A percentile compares a stretch with the other conserved stretches of the same genome.
These are phyloP conservation scores for Fragaria ananassa DNA, from an alignment of 306 rosid species.

Conservation along the genomic window DNA sequence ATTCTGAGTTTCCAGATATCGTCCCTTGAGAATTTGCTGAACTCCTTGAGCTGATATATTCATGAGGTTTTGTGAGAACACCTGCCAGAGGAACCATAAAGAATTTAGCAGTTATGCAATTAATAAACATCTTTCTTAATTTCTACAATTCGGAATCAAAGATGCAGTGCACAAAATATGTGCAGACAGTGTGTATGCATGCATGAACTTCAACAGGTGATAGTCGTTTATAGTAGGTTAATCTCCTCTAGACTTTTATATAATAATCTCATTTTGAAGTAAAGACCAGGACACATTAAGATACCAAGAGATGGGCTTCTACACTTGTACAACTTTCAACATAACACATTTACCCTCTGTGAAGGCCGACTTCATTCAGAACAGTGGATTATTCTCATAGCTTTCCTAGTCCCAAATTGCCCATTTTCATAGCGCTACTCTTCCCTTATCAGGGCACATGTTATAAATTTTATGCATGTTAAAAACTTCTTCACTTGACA, in stretches of 20 bases:
- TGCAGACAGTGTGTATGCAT: background rate
- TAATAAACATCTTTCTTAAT: background rate
- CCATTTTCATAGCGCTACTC: background rate
- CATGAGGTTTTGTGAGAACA: constrained; percentile 38
- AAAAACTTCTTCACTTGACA: background rate
- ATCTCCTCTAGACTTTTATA: background rate
- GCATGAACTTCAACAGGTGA: background rate
- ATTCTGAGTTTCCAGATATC: constrained; percentile 34
- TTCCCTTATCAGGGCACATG: constrained; percentile 1
- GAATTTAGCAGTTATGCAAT: constrained; percentile 17
- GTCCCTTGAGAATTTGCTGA: constrained; percentile 42
- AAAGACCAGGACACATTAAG: background rate
- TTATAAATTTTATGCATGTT: background rate
- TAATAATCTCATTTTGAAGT: background rate
- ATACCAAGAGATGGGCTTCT: background rate
- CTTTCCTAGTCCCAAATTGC: background rate
- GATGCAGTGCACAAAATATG: background rate
- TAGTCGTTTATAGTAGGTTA: background rate
- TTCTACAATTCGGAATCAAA: background rate
- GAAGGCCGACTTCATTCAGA: background rate
- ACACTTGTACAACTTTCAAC: background rate
- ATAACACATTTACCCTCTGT: background rate
- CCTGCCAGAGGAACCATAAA: constrained; percentile 41
- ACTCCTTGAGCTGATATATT: constrained; percentile 41
- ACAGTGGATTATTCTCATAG: background rate